A percentile compares a stretch with the other conserved stretches of the same genome.
phyloP scores from a whole-genome alignment of 2,329 filamentous ascomycete genomes.

The Lasiodiplodia gonubiensis region DNA sequence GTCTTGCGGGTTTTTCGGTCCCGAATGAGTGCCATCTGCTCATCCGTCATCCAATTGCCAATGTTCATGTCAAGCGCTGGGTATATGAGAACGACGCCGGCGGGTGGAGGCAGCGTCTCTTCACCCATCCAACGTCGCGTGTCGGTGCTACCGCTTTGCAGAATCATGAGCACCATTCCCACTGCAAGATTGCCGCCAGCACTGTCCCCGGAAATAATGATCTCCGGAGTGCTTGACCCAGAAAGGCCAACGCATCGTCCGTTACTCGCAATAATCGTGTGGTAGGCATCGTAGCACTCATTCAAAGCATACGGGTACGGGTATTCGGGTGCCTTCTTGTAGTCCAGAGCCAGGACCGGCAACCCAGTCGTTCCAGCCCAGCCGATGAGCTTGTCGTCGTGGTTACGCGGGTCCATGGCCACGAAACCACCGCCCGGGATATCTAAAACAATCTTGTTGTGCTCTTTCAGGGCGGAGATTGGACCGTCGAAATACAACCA shows the following conservation, averaged over 20 bases:
- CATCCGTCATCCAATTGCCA: conserved; percentile 98
- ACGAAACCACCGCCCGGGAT: conserved; percentile 95
- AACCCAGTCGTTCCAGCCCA: conserved; percentile 90
- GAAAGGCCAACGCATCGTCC: conserved; percentile 78
- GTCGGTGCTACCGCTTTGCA: conserved; percentile 71
- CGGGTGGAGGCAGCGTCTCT: conserved; percentile 71
- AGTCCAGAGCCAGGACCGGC: conserved; percentile 91
- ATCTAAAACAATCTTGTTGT: conserved; percentile 82
- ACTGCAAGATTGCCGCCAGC: conserved; percentile 83
- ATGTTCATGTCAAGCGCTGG: conserved; percentile 96
- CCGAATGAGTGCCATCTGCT: conserved; percentile 93
- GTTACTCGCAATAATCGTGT: conserved; percentile 71
- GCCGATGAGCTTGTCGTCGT: conserved; percentile 90
- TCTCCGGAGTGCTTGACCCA: conserved; percentile 67
- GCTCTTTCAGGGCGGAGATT: conserved; percentile 74
- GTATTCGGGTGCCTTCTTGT: conserved; percentile 83
- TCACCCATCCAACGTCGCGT: conserved; percentile 63
- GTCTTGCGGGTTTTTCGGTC: conserved; percentile 78
- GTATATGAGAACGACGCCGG: conserved; percentile 84
- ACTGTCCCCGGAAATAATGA: conserved; percentile 79
- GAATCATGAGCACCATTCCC: conserved; percentile 83
- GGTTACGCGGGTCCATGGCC: conserved; percentile 92
- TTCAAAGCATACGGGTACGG: conserved; percentile 86
- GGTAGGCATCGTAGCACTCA: conserved; percentile 86
- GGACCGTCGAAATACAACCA: conserved; percentile 97